These are phyloP conservation scores for Garcia nutans DNA, from an alignment of 345 rosid species.

Conservation along the genomic window DNA sequence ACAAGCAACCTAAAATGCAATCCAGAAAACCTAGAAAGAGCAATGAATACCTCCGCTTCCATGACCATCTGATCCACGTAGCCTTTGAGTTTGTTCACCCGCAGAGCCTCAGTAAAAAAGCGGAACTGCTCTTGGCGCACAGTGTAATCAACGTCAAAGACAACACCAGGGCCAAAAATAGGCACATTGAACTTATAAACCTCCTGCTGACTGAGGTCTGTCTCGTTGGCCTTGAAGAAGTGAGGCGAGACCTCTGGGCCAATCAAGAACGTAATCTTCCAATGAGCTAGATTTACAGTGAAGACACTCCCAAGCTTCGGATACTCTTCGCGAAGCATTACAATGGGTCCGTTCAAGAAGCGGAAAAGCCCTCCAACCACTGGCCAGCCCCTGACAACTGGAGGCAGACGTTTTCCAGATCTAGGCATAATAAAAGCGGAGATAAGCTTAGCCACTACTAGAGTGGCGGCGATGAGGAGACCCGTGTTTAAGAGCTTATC, in stretches of 20 bases:
- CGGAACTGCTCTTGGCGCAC: slow-evolving; percentile 93
- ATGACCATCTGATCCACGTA: slow-evolving; percentile 95
- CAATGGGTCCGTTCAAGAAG: slow-evolving; percentile 76
- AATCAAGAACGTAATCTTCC: slow-evolving; percentile 85
- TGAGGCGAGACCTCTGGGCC: slow-evolving; percentile 98
- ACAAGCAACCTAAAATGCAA: not conserved
- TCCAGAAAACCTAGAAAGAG: not conserved
- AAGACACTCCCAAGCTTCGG: slow-evolving; percentile 89
- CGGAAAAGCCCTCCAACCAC: slow-evolving; percentile 66
- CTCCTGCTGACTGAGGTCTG: slow-evolving; percentile 94
- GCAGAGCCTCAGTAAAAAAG: slow-evolving; percentile 83
- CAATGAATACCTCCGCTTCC: slow-evolving; percentile 68
- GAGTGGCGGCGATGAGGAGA: slow-evolving; percentile 58
- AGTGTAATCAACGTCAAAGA: slow-evolving; percentile 86
- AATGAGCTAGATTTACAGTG: slow-evolving; percentile 62
- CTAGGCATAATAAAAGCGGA: slow-evolving; percentile 53
- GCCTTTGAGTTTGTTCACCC: slow-evolving; percentile 81
- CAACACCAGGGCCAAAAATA: slow-evolving; percentile 95
- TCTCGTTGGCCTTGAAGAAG: slow-evolving; percentile 87
- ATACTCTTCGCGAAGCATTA: slow-evolving; percentile 84
- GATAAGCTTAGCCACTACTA: slow-evolving; percentile 72
- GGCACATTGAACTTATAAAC: slow-evolving; percentile 97
- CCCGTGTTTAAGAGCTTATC: slow-evolving; percentile 62
- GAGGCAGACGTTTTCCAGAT: slow-evolving; percentile 75
- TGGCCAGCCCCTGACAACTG: slow-evolving; percentile 60